Evolutionary conservation across 1,284 basidiomycete species (phyloP).

Genomic region (Ustilago lituana): DNA sequence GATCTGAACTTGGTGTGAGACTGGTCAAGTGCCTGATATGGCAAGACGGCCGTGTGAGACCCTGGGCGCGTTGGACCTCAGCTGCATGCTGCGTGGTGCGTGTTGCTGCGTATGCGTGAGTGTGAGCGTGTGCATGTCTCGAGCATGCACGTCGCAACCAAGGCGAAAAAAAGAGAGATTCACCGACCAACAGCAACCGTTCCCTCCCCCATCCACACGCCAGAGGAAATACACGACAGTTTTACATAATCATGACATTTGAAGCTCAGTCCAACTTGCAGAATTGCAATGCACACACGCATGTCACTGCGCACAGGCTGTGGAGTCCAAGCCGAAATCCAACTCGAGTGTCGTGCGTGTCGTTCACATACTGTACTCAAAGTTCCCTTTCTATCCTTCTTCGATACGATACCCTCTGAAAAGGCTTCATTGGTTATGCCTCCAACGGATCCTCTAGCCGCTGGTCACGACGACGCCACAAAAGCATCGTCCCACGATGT

Average conservation of each 20-base stretch:
- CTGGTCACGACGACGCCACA: slow-evolving; percentile 8
- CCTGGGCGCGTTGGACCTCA: slow-evolving; percentile 18
- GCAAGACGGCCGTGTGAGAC: no score
- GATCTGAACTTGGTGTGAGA: not conserved
- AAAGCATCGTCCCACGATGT: slow-evolving; percentile 16
- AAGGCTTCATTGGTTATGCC: slow-evolving; percentile 12
- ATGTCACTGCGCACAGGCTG: not conserved
- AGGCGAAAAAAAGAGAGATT: no score
- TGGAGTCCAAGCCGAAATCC: no score
- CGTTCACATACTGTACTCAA: no score
- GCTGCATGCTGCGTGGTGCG: slow-evolving; percentile 14
- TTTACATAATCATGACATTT: slow-evolving; percentile 27
- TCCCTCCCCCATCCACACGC: no score
- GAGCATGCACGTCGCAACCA: no score
- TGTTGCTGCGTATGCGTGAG: no score
- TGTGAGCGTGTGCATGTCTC: no score
- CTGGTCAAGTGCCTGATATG: slow-evolving; percentile 8
- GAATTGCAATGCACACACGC: slow-evolving; percentile 6
- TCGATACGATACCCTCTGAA: not conserved
- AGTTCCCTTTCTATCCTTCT: not conserved
- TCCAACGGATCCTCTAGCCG: slow-evolving; percentile 8
- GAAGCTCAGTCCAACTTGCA: slow-evolving; percentile 7
- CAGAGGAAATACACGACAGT: no score
- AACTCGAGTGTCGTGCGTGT: not conserved
- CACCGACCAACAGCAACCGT: slow-evolving; percentile 6